Percentiles rank a stretch among this genome's conserved stretches.
Conservation (phyloP, 352 stramenopile species). For the Globisporangium rhizosaccharum region DNA sequence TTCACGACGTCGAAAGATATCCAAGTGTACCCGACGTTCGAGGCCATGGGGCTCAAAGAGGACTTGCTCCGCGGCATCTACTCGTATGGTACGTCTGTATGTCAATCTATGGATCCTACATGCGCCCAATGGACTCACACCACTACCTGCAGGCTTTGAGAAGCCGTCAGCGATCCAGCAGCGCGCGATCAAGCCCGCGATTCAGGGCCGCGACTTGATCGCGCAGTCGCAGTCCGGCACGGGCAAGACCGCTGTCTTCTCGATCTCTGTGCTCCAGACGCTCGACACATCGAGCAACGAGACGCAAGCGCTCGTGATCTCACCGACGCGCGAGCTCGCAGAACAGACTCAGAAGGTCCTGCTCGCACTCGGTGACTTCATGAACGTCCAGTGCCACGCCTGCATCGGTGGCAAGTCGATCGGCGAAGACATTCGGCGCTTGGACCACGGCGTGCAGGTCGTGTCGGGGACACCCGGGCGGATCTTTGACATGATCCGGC, state of each 20-base stretch:
- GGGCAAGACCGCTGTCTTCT: conserved; percentile 99
- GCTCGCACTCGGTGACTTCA: conserved; percentile 91
- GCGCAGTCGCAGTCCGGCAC: conserved; percentile 98
- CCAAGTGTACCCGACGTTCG: conserved; percentile 97
- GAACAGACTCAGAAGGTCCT: conserved; percentile 99
- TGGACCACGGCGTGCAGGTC: conserved; percentile 97
- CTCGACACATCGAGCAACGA: conserved; percentile 94
- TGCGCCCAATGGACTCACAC: conserved; percentile 46
- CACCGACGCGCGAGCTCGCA: conserved; percentile 98
- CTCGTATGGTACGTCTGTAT: conserved; percentile 93
- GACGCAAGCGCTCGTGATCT: conserved; percentile 98
- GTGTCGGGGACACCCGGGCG: conserved; percentile 98
- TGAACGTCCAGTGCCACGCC: conserved; percentile 96
- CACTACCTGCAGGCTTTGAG: conserved; percentile 87
- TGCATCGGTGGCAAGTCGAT: conserved; percentile 98
- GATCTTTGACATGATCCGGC: conserved; percentile 99
- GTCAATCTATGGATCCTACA: conserved; percentile 89
- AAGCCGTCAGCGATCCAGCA: conserved; percentile 99
- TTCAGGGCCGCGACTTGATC: conserved; percentile 97
- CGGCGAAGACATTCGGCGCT: conserved; percentile 97
- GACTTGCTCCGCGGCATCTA: conserved; percentile 99
- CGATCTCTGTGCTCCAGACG: conserved; percentile 97
- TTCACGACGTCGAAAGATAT: conserved; percentile 91
- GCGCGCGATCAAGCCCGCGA: conserved; percentile 95
- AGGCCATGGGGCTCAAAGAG: conserved; percentile 97